A percentile compares a stretch with the other conserved stretches of the same genome.
phyloP scores from a whole-genome alignment of 441 rosid genomes.

The Bocquillonia castaneifolia region DNA sequence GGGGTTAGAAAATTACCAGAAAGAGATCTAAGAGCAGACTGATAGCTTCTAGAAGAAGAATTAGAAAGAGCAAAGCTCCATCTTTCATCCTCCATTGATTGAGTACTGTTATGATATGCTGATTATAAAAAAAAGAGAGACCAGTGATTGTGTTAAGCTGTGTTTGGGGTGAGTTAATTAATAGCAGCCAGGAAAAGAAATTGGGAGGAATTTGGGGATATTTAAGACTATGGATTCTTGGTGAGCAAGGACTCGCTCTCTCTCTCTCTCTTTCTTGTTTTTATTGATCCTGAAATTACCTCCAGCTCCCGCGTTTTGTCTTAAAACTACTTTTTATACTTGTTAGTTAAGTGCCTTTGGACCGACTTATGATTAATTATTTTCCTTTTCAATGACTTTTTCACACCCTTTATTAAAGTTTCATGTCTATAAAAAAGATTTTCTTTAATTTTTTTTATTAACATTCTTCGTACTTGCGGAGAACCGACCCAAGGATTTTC shows the following conservation, averaged over 20 bases:
- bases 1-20: conserved; percentile 37
- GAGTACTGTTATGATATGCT: too few relatives aligned
- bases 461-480: too few relatives aligned
- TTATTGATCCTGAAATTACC: background rate
- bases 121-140: too few relatives aligned
- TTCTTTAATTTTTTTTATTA: too few relatives aligned
- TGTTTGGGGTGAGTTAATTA: too few relatives aligned
- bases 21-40: conserved; percentile 41
- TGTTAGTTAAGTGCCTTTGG: background rate
- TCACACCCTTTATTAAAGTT: too few relatives aligned
- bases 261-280: too few relatives aligned
- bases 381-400: background rate
- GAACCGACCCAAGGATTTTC: too few relatives aligned
- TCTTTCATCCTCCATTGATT: conserved; percentile 49
- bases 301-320: conserved; percentile 7
- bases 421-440: too few relatives aligned
- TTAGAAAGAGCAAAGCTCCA: conserved; percentile 41
- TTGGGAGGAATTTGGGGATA: background rate
- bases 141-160: too few relatives aligned
- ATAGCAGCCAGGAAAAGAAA: background rate
- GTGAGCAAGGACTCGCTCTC: background rate
- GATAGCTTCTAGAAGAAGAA: conserved; percentile 45
- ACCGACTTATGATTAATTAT: background rate
- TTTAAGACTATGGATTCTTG: background rate
- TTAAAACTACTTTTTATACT: too few relatives aligned